Evolutionary conservation across 176 grass and related monocot genomes (phyloP), one percentile per base, ranked within the genome.

Genomic region (Cenchrus purpureus): DNA sequence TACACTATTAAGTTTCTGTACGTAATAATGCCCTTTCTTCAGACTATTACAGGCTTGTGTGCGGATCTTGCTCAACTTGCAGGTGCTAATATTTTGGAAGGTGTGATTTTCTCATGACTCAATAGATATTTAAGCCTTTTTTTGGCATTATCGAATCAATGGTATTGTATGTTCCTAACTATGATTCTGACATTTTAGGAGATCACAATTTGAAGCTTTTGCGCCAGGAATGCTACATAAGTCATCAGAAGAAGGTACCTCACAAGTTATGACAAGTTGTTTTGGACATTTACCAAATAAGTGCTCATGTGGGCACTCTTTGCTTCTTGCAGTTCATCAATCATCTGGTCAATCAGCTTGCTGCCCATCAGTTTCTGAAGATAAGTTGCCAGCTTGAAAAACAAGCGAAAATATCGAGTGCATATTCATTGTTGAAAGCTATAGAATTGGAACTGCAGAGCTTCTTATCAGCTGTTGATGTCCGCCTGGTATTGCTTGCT

Each of bases 311-410:
- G 37, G 40, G 57, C 13, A 69, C 22, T 84, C 86, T 43, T 89
- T 72, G 7, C 71, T 65, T 76, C 68, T 60, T 83, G 80, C 87
- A 95, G 95, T 89, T 91, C 89, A 98, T 98, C 81, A 95, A 92
- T 87, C 74, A 95, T 83, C 84, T 95, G 22, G 91, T 90, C 78
- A 92, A 98, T 93, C 95, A 92, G 81, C 85, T 95, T 80, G 85
- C 93, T 44, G 87, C 73, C 84, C 85, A 93, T 70, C 82, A 19
- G 45, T 95, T 98, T 90, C 68, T 98, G 51, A 95, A 92, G 73
- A 91, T 95, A 85, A 77, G 91, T 71, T 95, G 93, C 80, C 85
- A 90, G 74, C 80, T 98, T 9, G 93, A 98, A 86, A 87, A 86
- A 79, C 78, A 11, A 32, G 86, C 78, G 48, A 82, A 86, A 82